Percentiles rank a stretch among this genome's conserved stretches.
phyloP scores from a whole-genome alignment of 169 alveolate species.

The Cyclospora cayetanensis region DNA sequence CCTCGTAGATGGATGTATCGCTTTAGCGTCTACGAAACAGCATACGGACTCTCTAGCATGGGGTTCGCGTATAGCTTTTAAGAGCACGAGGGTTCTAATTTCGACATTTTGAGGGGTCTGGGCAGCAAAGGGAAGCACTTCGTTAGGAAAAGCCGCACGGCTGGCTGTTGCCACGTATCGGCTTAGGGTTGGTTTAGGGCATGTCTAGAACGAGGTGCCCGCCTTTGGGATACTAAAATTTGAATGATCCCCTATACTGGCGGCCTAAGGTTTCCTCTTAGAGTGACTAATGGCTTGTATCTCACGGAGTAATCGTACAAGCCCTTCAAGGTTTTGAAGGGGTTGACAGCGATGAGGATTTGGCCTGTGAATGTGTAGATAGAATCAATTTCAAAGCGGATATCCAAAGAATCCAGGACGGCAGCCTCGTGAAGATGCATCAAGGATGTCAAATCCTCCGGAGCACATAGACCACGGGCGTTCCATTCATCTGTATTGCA shows the following conservation, averaged over 20 bases:
- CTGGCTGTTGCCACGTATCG: neutral
- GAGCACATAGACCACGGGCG: conserved; percentile 64
- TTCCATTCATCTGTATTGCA: conserved; percentile 56
- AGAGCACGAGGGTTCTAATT: neutral
- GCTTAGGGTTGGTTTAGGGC: neutral
- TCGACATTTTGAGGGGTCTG: neutral
- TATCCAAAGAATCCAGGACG: conserved; percentile 91
- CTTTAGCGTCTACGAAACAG: neutral
- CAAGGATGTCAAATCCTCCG: conserved; percentile 87
- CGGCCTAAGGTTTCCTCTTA: no score
- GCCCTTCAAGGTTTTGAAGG: conserved; percentile 88
- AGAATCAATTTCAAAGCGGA: conserved; percentile 90
- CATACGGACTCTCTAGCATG: no score
- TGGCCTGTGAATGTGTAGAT: conserved; percentile 97
- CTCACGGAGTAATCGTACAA: conserved; percentile 77
- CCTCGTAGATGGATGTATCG: neutral
- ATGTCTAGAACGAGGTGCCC: neutral
- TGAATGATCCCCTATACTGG: neutral
- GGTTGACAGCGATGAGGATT: conserved; percentile 97
- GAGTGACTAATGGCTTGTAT: no score
- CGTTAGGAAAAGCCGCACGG: no score
- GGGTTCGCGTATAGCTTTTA: no score
- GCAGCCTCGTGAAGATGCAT: conserved; percentile 94
- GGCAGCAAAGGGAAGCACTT: no score
- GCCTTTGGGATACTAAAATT: neutral